Conservation (phyloP, 2,329 filamentous ascomycete species). For the Paecilomyces sp. region DNA sequence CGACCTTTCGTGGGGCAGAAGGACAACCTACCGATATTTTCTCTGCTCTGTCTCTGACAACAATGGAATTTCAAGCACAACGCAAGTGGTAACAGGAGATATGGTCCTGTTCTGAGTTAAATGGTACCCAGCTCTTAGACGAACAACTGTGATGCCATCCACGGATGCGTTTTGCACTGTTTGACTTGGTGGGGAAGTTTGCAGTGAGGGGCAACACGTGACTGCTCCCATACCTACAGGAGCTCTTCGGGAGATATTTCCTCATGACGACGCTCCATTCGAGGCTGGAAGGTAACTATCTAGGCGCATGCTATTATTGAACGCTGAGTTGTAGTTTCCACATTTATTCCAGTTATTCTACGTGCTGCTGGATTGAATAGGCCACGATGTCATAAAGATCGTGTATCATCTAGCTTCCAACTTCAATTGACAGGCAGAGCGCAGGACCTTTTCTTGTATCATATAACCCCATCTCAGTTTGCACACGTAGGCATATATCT, state of each 20-base stretch:
- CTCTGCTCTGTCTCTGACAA: neutral
- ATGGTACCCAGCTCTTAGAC: neutral
- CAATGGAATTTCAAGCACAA: neutral
- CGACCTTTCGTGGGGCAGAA: neutral
- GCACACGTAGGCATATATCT: constrained; percentile 34
- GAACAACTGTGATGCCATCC: constrained; percentile 9
- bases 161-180: constrained; percentile 15
- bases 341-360: no score
- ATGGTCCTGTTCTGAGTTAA: neutral
- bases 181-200: constrained; percentile 7
- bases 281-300: neutral
- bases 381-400: no score
- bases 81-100: neutral
- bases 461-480: constrained; percentile 39
- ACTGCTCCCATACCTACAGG: neutral
- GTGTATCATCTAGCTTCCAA: constrained; percentile 12
- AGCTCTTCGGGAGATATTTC: neutral
- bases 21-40: neutral
- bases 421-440: constrained; percentile 24
- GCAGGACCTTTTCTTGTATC: constrained; percentile 32
- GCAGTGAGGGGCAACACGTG: constrained; percentile 4
- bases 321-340: no score
- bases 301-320: no score
- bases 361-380: no score
- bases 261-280: neutral